Evolutionary conservation across 768 basidiomycete genomes (phyloP).

Genomic region (Tulasnella calospora): DNA sequence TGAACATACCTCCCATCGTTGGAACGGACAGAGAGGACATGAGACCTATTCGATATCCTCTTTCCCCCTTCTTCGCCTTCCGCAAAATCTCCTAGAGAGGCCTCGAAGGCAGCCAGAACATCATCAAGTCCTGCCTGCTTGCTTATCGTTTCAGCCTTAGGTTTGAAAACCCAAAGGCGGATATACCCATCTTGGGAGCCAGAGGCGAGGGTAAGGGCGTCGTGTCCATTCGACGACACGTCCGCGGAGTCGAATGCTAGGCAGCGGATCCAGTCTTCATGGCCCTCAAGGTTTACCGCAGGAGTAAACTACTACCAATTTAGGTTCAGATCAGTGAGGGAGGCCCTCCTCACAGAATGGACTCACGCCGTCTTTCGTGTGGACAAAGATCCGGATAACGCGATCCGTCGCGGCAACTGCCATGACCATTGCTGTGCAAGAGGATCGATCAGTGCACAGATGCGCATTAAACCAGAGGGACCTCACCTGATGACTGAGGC

Average conservation of each 20-base stretch:
- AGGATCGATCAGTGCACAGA: neutral
- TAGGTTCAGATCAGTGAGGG: constrained; percentile 21
- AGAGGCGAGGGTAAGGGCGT: constrained; percentile 69
- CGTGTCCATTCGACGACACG: constrained; percentile 37
- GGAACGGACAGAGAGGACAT: constrained; percentile 19
- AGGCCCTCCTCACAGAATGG: neutral
- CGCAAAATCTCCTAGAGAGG: constrained; percentile 62
- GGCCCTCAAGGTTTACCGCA: constrained; percentile 50
- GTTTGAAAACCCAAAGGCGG: constrained; percentile 82
- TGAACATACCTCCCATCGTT: constrained; percentile 38
- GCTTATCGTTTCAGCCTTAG: constrained; percentile 35
- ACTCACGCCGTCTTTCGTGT: constrained; percentile 54
- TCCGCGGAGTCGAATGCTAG: constrained; percentile 56
- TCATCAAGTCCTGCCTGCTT: constrained; percentile 53
- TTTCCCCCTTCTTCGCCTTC: constrained; percentile 70
- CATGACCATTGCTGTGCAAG: constrained; percentile 51
- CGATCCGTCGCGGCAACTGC: constrained; percentile 79
- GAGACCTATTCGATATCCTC: constrained; percentile 57
- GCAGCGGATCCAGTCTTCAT: constrained; percentile 92
- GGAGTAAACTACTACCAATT: constrained; percentile 29
- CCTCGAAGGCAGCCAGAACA: constrained; percentile 82
- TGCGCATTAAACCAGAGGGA: neutral
- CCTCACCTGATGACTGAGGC: constrained; percentile 62
- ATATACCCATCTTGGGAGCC: constrained; percentile 95
- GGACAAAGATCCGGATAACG: constrained; percentile 71